phyloP scores from a whole-genome alignment of 106 monocot genomes.

The Platanthera guangdongensis region DNA sequence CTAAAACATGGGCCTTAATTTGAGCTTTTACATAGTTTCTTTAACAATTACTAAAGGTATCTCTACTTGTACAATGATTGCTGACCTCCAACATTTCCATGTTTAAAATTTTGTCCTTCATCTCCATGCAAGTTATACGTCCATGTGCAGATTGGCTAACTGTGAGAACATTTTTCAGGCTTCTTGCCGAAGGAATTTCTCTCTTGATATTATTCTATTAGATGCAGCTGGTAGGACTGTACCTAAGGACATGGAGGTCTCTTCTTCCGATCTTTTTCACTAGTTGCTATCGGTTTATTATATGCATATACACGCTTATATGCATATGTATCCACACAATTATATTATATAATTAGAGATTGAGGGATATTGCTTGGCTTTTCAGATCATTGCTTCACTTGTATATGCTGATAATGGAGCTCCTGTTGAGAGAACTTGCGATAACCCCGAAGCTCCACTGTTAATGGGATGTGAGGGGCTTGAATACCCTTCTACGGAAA shows the following conservation, averaged over 20 bases:
- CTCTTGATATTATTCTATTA: conserved; percentile 61
- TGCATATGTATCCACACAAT: neutral
- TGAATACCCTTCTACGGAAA: conserved; percentile 55
- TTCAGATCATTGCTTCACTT: conserved; percentile 77
- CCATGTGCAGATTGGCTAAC: neutral
- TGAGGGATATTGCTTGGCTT: conserved; percentile 6
- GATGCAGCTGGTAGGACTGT: conserved; percentile 55
- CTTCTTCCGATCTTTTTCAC: conserved; percentile 1
- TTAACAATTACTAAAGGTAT: neutral
- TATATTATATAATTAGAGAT: neutral
- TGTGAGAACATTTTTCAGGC: conserved; percentile 31
- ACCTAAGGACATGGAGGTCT: conserved; percentile 69
- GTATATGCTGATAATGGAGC: conserved; percentile 70
- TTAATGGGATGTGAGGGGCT: conserved; percentile 61
- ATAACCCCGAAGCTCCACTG: conserved; percentile 61
- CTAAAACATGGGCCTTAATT: too few species aligned
- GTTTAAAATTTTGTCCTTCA: neutral
- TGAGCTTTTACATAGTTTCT: too few species aligned
- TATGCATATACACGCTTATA: neutral
- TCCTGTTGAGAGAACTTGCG: conserved; percentile 50
- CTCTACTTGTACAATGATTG: neutral
- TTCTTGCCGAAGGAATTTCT: conserved; percentile 76
- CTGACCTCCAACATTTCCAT: neutral
- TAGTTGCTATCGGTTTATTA: neutral
- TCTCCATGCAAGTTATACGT: neutral